Evolutionary conservation across 305 asterid genomes (phyloP).

Genomic region (Coffea humblotiana): DNA sequence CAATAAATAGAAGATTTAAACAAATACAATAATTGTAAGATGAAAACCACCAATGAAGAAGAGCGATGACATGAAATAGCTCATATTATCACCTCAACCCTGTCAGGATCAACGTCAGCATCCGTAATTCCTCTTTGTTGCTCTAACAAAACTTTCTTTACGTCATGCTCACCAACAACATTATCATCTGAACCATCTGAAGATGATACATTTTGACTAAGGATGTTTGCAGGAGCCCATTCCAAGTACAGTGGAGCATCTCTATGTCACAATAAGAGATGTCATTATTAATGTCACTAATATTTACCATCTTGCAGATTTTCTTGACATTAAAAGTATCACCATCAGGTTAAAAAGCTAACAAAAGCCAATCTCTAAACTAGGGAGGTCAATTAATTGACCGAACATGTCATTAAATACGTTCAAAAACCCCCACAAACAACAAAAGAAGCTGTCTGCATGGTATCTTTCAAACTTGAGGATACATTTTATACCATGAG

Average conservation of each 20-base stretch:
- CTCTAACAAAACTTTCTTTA: conserved; percentile 50
- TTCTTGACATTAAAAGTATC: not conserved
- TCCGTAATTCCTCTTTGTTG: conserved; percentile 58
- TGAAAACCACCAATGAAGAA: not conserved
- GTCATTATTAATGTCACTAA: conserved; percentile 14
- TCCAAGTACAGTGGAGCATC: conserved; percentile 93
- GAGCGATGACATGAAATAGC: not conserved
- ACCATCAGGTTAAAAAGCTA: not conserved
- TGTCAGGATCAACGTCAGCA: conserved; percentile 71
- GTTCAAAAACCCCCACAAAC: not conserved
- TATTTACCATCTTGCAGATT: not conserved
- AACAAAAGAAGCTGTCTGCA: not conserved
- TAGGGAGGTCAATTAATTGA: not conserved
- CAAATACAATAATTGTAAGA: not conserved
- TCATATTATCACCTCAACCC: conserved; percentile 64
- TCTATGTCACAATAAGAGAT: conserved; percentile 38
- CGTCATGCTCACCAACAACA: conserved; percentile 49
- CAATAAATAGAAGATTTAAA: not conserved
- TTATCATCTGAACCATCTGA: conserved; percentile 19
- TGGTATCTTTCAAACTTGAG: not conserved
- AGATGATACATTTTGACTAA: conserved; percentile 38
- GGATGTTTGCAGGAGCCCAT: conserved; percentile 93
- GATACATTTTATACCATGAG: not conserved
- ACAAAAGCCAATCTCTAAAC: not conserved
- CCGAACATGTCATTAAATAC: not conserved